These are phyloP conservation scores for Umbelopsis ramanniana DNA, from an alignment of 192 early-diverging fungal species.

Conservation along the genomic window DNA sequence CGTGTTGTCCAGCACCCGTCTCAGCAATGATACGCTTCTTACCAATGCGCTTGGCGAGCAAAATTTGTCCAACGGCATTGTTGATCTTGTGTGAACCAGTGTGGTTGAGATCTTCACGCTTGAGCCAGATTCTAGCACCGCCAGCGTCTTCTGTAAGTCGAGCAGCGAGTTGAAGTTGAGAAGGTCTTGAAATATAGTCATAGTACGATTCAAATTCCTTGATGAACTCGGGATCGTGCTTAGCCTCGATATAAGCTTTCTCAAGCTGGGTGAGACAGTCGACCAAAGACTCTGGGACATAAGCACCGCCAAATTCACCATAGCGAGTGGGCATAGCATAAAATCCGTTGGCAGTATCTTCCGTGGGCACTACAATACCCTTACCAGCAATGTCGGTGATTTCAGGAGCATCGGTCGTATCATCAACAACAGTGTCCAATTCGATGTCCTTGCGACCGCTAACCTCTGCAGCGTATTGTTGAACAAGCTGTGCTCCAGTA, in stretches of 20 bases:
- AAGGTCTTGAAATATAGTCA: constrained; percentile 91
- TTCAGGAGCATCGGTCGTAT: background rate
- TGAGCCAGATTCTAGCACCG: constrained; percentile 96
- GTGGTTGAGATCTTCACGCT: constrained; percentile 98
- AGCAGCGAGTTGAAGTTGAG: constrained; percentile 85
- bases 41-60: constrained; percentile 93
- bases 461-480: constrained; percentile 54
- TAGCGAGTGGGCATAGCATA: constrained; percentile 78
- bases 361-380: constrained; percentile 20
- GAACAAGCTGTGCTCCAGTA: constrained; percentile 41
- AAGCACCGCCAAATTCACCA: constrained; percentile 96
- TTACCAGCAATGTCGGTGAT: constrained; percentile 7
- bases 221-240: constrained; percentile 91
- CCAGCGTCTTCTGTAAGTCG: constrained; percentile 75
- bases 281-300: constrained; percentile 96
- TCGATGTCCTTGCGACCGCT: constrained; percentile 39
- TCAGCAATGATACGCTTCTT: constrained; percentile 98
- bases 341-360: constrained; percentile 27
- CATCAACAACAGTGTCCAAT: constrained; percentile 20
- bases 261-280: constrained; percentile 93
- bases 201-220: constrained; percentile 90
- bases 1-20: constrained; percentile 98
- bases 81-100: constrained; percentile 99
- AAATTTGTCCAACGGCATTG: constrained; percentile 94
- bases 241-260: constrained; percentile 77